These are phyloP conservation scores for Psilocybe cyanescens DNA, from an alignment of 768 basidiomycete genomes.

Conservation along the genomic window DNA sequence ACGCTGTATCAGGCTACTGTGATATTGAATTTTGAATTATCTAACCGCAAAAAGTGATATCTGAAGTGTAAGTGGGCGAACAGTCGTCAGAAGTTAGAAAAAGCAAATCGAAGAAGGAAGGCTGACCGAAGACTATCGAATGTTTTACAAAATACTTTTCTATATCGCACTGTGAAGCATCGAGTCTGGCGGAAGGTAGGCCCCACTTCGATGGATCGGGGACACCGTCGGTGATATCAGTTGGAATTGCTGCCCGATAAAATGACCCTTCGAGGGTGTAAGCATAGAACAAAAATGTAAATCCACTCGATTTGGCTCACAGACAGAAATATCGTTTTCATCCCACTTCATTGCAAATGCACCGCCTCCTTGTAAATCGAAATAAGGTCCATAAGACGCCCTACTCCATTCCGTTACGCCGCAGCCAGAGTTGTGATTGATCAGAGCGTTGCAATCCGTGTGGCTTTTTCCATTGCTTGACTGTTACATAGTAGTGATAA, in stretches of 20 bases:
- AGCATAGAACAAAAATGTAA: slow-evolving; percentile 6
- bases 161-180: slow-evolving; percentile 60
- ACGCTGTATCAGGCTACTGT: not conserved
- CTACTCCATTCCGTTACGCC: slow-evolving; percentile 78
- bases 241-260: slow-evolving; percentile 77
- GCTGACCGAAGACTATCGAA: slow-evolving; percentile 75
- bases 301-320: slow-evolving; percentile 44
- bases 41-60: slow-evolving; percentile 83
- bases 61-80: slow-evolving; percentile 35
- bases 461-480: slow-evolving; percentile 34
- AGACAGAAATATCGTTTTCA: slow-evolving; percentile 72
- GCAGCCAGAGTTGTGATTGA: slow-evolving; percentile 71
- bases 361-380: slow-evolving; percentile 81
- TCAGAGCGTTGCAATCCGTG: slow-evolving; percentile 54
- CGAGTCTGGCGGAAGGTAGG: slow-evolving; percentile 62
- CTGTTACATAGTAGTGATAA: not conserved
- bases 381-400: slow-evolving; percentile 83
- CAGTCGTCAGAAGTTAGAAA: not conserved
- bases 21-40: not conserved
- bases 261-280: slow-evolving; percentile 65
- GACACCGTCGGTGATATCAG: slow-evolving; percentile 61
- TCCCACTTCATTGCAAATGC: slow-evolving; percentile 94
- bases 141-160: slow-evolving; percentile 67
- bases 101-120: not conserved
- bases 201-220: slow-evolving; percentile 77